These are phyloP conservation scores for Pyrenula aspistea DNA, from an alignment of 495 filamentous ascomycete genomes.

Conservation along the genomic window DNA sequence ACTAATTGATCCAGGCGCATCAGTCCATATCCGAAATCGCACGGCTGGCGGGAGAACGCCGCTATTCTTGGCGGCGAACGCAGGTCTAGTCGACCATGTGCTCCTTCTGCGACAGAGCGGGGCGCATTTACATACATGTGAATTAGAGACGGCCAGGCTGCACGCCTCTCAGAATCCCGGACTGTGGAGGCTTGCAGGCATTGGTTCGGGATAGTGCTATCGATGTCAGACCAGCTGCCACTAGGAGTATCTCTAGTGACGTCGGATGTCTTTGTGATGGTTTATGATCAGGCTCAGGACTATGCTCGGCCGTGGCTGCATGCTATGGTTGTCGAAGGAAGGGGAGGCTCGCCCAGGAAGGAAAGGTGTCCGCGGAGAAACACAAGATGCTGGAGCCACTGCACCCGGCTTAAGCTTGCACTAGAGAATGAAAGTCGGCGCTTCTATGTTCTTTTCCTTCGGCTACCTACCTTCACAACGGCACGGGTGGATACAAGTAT, in stretches of 20 bases:
- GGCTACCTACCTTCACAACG: neutral
- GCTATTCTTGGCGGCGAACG: constrained; percentile 61
- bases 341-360: constrained; percentile 22
- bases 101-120: constrained; percentile 55
- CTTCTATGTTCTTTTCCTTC: neutral
- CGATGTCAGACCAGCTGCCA: too few relatives aligned
- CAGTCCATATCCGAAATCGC: constrained; percentile 75
- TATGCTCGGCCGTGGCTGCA: too few relatives aligned
- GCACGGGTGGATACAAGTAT: neutral
- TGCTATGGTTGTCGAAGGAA: constrained; percentile 10
- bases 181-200: constrained; percentile 34
- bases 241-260: too few relatives aligned
- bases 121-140: constrained; percentile 56
- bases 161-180: constrained; percentile 30
- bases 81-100: constrained; percentile 49
- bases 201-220: too few relatives aligned
- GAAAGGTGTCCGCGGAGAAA: constrained; percentile 1
- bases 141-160: constrained; percentile 37
- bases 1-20: constrained; percentile 41
- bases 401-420: neutral
- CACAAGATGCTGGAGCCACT: neutral
- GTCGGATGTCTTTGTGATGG: too few relatives aligned
- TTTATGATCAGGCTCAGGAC: too few relatives aligned
- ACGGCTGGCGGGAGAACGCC: constrained; percentile 58
- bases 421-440: too few relatives aligned